These are phyloP conservation scores for Pseudotulostoma volvatum DNA, from an alignment of 495 filamentous ascomycete species.

Conservation along the genomic window DNA sequence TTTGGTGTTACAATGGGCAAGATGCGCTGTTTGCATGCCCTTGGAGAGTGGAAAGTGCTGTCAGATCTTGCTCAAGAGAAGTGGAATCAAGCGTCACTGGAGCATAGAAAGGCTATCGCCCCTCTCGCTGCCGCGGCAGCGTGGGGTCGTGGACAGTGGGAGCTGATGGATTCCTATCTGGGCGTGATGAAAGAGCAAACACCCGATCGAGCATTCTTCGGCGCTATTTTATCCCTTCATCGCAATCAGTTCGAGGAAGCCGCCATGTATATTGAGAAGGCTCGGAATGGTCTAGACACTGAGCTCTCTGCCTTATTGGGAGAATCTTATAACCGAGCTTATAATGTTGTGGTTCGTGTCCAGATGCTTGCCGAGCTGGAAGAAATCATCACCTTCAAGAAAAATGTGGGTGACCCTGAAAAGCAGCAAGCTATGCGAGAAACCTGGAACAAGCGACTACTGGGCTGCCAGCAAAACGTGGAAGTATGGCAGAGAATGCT, in stretches of 20 bases:
- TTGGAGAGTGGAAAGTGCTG: constrained; percentile 92
- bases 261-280: constrained; percentile 67
- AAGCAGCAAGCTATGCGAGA: constrained; percentile 80
- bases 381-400: constrained; percentile 95
- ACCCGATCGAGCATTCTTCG: constrained; percentile 92
- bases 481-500: constrained; percentile 98
- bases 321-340: constrained; percentile 92
- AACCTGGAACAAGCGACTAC: constrained; percentile 90
- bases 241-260: constrained; percentile 90
- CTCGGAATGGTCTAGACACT: constrained; percentile 82
- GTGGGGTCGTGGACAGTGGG: constrained; percentile 96
- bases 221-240: constrained; percentile 82
- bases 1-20: constrained; percentile 97
- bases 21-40: constrained; percentile 94
- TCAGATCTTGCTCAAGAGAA: constrained; percentile 79
- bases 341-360: constrained; percentile 86
- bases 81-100: constrained; percentile 70
- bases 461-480: constrained; percentile 90
- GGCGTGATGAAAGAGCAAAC: constrained; percentile 84
- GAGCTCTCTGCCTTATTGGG: constrained; percentile 88
- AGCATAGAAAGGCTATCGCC: constrained; percentile 75
- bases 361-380: constrained; percentile 98
- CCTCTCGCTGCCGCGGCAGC: constrained; percentile 87
- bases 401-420: constrained; percentile 54
- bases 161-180: constrained; percentile 92